Evolutionary conservation across 2,329 filamentous ascomycete species (phyloP).

Genomic region (Herpotrichia juniperi): DNA sequence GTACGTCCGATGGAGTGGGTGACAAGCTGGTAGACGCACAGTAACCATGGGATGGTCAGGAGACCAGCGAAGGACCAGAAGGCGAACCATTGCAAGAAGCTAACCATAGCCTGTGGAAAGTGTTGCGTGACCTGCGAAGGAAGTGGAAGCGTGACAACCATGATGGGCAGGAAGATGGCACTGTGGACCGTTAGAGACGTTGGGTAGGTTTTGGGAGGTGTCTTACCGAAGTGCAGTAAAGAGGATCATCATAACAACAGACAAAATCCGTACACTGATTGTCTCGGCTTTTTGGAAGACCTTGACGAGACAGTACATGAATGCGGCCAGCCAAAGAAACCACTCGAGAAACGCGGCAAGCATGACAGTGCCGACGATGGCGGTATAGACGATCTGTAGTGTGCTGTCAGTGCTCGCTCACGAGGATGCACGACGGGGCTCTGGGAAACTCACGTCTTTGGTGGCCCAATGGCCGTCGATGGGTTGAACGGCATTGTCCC

Average conservation of each 20-base stretch:
- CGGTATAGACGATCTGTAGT: constrained; percentile 79
- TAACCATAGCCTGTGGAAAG: constrained; percentile 73
- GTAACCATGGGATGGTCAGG: constrained; percentile 86
- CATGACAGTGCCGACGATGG: constrained; percentile 82
- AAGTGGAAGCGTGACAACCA: constrained; percentile 89
- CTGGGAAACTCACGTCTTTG: constrained; percentile 46
- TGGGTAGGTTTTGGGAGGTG: neutral
- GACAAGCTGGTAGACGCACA: constrained; percentile 90
- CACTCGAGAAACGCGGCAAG: constrained; percentile 87
- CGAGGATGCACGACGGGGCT: neutral
- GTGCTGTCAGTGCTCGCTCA: constrained; percentile 1
- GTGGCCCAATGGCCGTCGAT: constrained; percentile 46
- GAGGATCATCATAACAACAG: constrained; percentile 73
- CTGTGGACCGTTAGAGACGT: constrained; percentile 54
- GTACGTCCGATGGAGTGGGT: constrained; percentile 83
- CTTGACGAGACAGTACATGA: constrained; percentile 88
- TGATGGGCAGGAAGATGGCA: constrained; percentile 86
- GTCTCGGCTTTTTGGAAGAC: constrained; percentile 89
- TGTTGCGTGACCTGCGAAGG: constrained; percentile 73
- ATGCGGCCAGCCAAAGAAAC: constrained; percentile 93
- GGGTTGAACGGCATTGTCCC: constrained; percentile 35
- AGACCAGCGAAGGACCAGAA: constrained; percentile 92
- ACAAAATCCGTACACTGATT: constrained; percentile 79
- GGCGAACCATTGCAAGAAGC: constrained; percentile 86
- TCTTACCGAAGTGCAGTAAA: constrained; percentile 78